Evolutionary conservation across 352 stramenopile genomes (phyloP), one percentile per base, ranked within the genome.

Genomic region (Thraustochytrium sp.): DNA sequence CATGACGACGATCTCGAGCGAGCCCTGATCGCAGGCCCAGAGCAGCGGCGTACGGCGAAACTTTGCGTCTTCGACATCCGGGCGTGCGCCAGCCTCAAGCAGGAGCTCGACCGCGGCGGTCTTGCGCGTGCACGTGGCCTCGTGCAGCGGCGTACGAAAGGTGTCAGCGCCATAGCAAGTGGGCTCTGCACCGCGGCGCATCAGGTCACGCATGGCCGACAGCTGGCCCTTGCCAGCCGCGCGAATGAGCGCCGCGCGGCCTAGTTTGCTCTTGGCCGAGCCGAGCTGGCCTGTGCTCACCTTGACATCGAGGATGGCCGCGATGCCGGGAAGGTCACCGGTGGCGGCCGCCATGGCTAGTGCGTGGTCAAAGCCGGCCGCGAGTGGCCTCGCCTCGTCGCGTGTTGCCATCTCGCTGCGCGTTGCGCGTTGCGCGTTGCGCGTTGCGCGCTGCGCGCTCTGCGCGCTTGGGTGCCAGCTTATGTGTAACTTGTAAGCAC

Each of bases 221-320:
- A 23, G 8, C 48, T 77, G 42, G 9, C 64, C 64, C 42, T 54
- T 61, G 26, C 42, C 64, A 9, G 42, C 42, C 4, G 64, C 64
- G 8, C 46, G 38, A 9, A 77, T 77, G 48, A 77, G 64, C 13
- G 64, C 64, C 31, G 64, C 64, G 26, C 64, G 42, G 23, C 64
- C 64, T 11, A 61, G 4, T 36, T 77, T 77, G 38, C 23, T 77
- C 40, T 74, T 76, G 11, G 64, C 64, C 9, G 64, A 62, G 11
- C 64, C 64, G 46, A 77, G 64, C 29, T 77, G 64, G 64, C 64
- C 64, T 34, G 64, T 77, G 64, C 64, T 77, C 16, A 34, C 64
- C 31, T 61, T 54, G 42, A n/a, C 64, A 34, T 77, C 64, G 13
- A 77, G 64, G 36, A 77, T 54, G 31, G 16, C 11, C 31, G 31